Percentiles rank a stretch among this genome's conserved stretches.
Conservation (phyloP, 202 grass and related monocot genomes). For the Eragrostis tef region DNA sequence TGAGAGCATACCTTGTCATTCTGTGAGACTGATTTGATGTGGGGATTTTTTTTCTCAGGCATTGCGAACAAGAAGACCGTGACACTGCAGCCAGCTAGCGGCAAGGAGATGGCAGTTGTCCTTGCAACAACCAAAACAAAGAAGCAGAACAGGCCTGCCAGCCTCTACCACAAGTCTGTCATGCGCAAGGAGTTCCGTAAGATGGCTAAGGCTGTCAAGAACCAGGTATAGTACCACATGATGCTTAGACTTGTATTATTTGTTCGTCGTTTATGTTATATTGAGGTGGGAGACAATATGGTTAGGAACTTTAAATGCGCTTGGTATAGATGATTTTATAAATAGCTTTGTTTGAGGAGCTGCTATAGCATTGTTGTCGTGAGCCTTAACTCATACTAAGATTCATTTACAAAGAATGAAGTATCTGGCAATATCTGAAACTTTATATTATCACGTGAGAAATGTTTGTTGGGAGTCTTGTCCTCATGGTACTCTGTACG, state of each 20-base stretch:
- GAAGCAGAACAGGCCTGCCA: slow-evolving; percentile 73
- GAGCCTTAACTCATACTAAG: slow-evolving; percentile 30
- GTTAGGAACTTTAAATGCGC: background rate
- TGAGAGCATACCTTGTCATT: background rate
- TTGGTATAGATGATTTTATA: slow-evolving; percentile 8
- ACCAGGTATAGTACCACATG: slow-evolving; percentile 60
- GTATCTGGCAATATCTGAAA: background rate
- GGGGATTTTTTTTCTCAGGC: slow-evolving; percentile 39
- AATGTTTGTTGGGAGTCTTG: background rate
- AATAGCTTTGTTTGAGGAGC: background rate
- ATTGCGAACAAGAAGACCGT: slow-evolving; percentile 82
- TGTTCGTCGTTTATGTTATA: background rate
- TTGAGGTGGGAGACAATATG: background rate
- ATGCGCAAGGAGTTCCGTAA: slow-evolving; percentile 83
- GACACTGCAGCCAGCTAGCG: slow-evolving; percentile 51
- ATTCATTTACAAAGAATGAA: slow-evolving; percentile 3
- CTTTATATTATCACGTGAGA: background rate
- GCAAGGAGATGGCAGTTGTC: slow-evolving; percentile 58
- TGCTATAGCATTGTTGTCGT: slow-evolving; percentile 27
- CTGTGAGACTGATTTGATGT: background rate
- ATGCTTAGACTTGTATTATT: background rate
- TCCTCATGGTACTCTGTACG: background rate
- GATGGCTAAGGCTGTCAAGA: slow-evolving; percentile 83
- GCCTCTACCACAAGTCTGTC: slow-evolving; percentile 55
- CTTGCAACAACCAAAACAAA: slow-evolving; percentile 74